Base-by-base conservation (phyloP, 2,329 filamentous ascomycete species). In the Nigrospora sphaerica region DNA sequence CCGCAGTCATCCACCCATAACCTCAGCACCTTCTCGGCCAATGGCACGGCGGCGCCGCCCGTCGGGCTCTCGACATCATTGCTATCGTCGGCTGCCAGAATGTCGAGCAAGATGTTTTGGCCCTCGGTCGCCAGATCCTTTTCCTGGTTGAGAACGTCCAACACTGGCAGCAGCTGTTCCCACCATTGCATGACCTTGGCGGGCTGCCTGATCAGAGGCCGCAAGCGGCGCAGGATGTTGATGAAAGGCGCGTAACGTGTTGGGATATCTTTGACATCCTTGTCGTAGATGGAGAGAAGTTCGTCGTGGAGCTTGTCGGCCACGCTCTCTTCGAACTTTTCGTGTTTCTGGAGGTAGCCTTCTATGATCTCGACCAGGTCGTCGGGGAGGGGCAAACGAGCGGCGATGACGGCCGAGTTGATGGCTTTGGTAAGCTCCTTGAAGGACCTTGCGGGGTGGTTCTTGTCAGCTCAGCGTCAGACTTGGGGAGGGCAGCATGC, bases 271-370 rank as follows among this genome's bases (percentile, higher is more conserved):
- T 72, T 71, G 49, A 91, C 78, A 52, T 80, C 72, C 57, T 77
- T 81, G 48, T 83, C 73, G 67, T 84, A 89, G 45, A 88, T 74
- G 19, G 72, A 65, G 36, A 84, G 68, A 9, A 93, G 73, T 55
- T 90, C 86, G 36, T 89, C 85, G 51, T 89, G 81, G 43, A 90
- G 72, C 47, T 83, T 80, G 53, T 88, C 84, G n/a, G 81, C 75
- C 36, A 81, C 74, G 46, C 74, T 67, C 44, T 88, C 85, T 57
- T 91, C 86, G 52, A 80, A 76, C 54, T 78, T 77, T 46, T 70
- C 62, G 56, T 88, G 81, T 57, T 81, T 83, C 39, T 82, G 77
- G 42, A 88, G 72, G 64, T 88, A 92, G 49, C 70, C 70, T 46
- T 82, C 74, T 52, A 91, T 81, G 44, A 79, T 70, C 36, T 74